phyloP scores from a whole-genome alignment of 2,329 filamentous ascomycete genomes.

The Botrytis paeoniae region DNA sequence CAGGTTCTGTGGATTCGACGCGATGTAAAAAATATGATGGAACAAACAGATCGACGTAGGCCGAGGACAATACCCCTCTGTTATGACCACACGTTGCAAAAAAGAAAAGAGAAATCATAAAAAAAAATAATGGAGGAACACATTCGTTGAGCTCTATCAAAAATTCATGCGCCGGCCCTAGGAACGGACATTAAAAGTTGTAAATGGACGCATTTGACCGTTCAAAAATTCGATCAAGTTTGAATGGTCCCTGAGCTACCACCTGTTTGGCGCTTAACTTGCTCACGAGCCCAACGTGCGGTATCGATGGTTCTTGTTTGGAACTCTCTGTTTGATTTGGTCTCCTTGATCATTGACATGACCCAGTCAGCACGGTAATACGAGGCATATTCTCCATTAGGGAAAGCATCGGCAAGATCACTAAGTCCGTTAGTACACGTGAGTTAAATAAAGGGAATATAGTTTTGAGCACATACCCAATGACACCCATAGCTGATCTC shows the following conservation, averaged over 20 bases:
- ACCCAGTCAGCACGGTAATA: slow-evolving; percentile 92
- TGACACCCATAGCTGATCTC: slow-evolving; percentile 93
- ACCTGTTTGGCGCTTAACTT: slow-evolving; percentile 86
- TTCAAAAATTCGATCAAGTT: slow-evolving; percentile 32
- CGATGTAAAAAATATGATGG: slow-evolving; percentile 10
- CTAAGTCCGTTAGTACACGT: slow-evolving; percentile 46
- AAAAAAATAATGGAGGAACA: slow-evolving; percentile 21
- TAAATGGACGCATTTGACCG: slow-evolving; percentile 25
- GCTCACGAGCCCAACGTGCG: slow-evolving; percentile 94
- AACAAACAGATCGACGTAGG: slow-evolving; percentile 25
- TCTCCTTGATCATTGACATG: slow-evolving; percentile 85
- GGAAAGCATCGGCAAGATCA: slow-evolving; percentile 91
- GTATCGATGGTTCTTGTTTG: slow-evolving; percentile 83
- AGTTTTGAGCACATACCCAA: slow-evolving; percentile 64
- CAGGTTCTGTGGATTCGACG: slow-evolving; percentile 9
- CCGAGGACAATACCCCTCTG: slow-evolving; percentile 40
- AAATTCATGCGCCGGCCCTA: slow-evolving; percentile 30
- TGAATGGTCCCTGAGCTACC: slow-evolving; percentile 42
- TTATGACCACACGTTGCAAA: slow-evolving; percentile 31
- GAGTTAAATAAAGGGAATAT: background rate
- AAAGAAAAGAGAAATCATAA: slow-evolving; percentile 26
- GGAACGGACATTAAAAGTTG: slow-evolving; percentile 30
- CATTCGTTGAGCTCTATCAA: slow-evolving; percentile 30
- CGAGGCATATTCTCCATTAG: slow-evolving; percentile 78
- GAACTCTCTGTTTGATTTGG: slow-evolving; percentile 85